phyloP scores from a whole-genome alignment of 495 filamentous ascomycete species.

The Copromyces sp. region DNA sequence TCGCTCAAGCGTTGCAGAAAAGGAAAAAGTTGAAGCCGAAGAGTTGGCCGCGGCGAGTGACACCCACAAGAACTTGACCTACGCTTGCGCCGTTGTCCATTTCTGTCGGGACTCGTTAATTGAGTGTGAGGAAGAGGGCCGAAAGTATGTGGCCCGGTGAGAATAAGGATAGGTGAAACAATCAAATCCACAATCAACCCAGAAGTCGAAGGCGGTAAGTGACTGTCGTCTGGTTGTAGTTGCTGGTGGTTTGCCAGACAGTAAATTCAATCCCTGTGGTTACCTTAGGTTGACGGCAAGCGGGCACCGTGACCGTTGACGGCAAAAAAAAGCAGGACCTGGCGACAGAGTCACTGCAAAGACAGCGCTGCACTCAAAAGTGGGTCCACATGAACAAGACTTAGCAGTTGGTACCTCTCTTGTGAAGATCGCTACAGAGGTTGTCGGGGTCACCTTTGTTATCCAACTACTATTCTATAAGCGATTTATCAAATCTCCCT shows the following conservation, averaged over 20 bases:
- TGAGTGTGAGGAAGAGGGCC: not conserved
- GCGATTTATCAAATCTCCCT: not conserved
- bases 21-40: not conserved
- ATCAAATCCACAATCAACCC: not conserved
- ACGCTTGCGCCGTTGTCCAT: constrained; percentile 5
- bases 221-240: not conserved
- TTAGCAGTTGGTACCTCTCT: not conserved
- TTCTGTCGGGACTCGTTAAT: not conserved
- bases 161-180: not conserved
- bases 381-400: not conserved
- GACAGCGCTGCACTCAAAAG: not conserved
- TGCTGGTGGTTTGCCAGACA: not conserved
- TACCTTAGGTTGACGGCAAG: not conserved
- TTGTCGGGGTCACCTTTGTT: not conserved
- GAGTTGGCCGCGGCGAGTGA: not conserved
- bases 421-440: not conserved
- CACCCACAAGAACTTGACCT: not conserved
- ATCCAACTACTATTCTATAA: not conserved
- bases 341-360: not conserved
- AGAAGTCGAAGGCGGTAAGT: not conserved
- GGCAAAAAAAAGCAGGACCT: not conserved
- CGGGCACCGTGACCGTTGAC: not conserved
- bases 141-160: not conserved
- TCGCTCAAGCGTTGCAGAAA: not conserved
- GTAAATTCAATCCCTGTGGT: not conserved